Percentiles rank a stretch among this genome's conserved stretches.
These are phyloP conservation scores for Alternaria arbusti DNA, from an alignment of 2,329 filamentous ascomycete genomes.

Conservation along the genomic window DNA sequence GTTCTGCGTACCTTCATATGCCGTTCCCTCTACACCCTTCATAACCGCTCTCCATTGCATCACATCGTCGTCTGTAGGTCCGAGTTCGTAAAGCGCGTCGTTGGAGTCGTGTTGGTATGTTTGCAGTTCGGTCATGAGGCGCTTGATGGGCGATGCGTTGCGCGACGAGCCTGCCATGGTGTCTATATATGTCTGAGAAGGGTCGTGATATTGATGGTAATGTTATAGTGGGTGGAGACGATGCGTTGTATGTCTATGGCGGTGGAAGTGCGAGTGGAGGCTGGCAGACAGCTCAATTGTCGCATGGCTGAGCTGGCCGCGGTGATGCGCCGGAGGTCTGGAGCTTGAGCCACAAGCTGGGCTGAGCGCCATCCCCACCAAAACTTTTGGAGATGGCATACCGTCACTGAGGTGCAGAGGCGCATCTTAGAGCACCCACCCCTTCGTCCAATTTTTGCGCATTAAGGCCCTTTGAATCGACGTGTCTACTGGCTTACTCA, in stretches of 20 bases:
- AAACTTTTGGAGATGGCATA: slow-evolving; percentile 28
- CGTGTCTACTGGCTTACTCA: background rate
- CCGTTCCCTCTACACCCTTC: slow-evolving; percentile 63
- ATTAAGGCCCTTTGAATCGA: background rate
- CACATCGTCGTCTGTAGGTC: slow-evolving; percentile 64
- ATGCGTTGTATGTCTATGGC: background rate
- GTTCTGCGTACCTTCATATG: slow-evolving; percentile 62
- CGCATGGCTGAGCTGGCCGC: slow-evolving; percentile 10
- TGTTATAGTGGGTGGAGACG: background rate
- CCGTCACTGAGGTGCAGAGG: background rate
- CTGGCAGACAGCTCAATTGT: background rate
- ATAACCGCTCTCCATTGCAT: slow-evolving; percentile 67
- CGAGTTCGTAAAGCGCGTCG: slow-evolving; percentile 62
- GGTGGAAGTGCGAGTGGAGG: slow-evolving; percentile 4
- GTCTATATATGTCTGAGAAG: background rate
- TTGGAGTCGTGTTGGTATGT: slow-evolving; percentile 63
- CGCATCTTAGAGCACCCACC: background rate
- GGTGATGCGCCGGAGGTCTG: slow-evolving; percentile 31
- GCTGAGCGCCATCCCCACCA: slow-evolving; percentile 31
- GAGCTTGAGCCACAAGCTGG: slow-evolving; percentile 23
- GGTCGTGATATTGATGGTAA: background rate
- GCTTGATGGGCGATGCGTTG: slow-evolving; percentile 57
- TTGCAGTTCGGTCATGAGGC: slow-evolving; percentile 67
- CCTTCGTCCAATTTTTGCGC: background rate
- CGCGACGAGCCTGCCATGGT: slow-evolving; percentile 44